Evolutionary conservation across 768 basidiomycete genomes (phyloP), one percentile per base, ranked within the genome.

Genomic region (Gyrodon lividus): DNA sequence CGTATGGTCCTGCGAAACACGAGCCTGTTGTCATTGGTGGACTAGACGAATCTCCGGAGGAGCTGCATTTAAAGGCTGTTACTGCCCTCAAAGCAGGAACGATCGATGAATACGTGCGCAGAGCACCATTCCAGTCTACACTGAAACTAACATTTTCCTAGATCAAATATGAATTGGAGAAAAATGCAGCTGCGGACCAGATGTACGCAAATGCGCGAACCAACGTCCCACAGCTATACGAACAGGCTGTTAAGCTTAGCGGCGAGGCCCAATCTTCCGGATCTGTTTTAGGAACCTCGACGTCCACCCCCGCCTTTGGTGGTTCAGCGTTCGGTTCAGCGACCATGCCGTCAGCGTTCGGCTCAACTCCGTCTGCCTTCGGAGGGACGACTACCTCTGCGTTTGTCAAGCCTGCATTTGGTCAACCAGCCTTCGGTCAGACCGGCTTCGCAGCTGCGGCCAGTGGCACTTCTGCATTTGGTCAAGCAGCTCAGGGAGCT

Each of bases 41-140:
- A 2, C 67, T 87, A 28, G 92, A 97, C 56, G 75, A 86, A 54
- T 87, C 84, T 0, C 79, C 80, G 0, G 93, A 95, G 60, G 93
- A 97, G 67, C 69, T 95, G 40, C 77, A 89, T 39, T 71, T 86
- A 33, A 83, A 78, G 55, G 87, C 87, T 6, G 73, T 75, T 2
- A 67, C 72, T 7, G 86, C 88, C 0, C 56, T 78, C 19, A 74
- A 77, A 53, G 72, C 74, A 7, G 83, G 83, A 17, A 83, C 76
- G 43, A 57, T 72, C 6, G 74, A 78, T 34, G 82, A 83, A 74
- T 93, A 93, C 66, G 92, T 91, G 57, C 56, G 86, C 74, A 12
- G 16, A n/a, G 4, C 16, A 23, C 30, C 22, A 35, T 5, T 10
- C 1, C 20, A 9, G n/a, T 20, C 17, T 35, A 20, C 20, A 5